Base-by-base conservation (phyloP, 2,329 filamentous ascomycete genomes). In the Fusarium continuum region DNA sequence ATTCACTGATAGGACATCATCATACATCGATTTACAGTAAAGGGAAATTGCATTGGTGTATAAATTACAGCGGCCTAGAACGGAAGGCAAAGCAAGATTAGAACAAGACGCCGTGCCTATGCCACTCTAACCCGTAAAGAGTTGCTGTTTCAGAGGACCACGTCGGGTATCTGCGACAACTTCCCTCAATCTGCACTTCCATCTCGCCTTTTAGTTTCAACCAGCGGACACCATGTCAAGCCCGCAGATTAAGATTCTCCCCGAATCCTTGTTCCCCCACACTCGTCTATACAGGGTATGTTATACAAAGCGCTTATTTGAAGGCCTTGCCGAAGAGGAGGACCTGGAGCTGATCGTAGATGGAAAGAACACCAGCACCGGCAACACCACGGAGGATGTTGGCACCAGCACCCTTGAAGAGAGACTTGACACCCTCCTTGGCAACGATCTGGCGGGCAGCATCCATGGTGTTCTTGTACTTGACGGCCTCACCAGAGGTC, bases 311-410 rank as follows among this genome's bases (percentile, higher is more conserved):
- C 68, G 72, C 77, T 82, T 82, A 82, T 77, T 96, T 96, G 93
- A 93, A 99, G 87, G 93, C 92, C 93, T 99, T 98, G 83, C 95
- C 95, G 92, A 99, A 99, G 83, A 99, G 84, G 82, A 99, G 84
- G 81, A 99, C 89, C 91, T 99, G 95, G 82, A 92, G 92, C 89
- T 98, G 94, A 83, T 99, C 95, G 86, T 99, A 99, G 92, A 99
- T 97, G 83, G 95, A 99, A 81, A 99, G 88, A 80, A 99, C 95
- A 99, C 95, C 95, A 86, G 95, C 95, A 92, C 95, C 96, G 79
- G 95, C 95, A 79, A 99, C 95, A 97, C 95, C 96, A 97, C 95
- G 95, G 86, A 99, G 95, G 80, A 99, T 99, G 92, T 99, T 99
- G 89, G 95, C 95, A 92, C 95, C 95, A 80, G 95, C 95, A 93